Base-by-base conservation (phyloP, 2,329 filamentous ascomycete species). In the Fusarium sp. region DNA sequence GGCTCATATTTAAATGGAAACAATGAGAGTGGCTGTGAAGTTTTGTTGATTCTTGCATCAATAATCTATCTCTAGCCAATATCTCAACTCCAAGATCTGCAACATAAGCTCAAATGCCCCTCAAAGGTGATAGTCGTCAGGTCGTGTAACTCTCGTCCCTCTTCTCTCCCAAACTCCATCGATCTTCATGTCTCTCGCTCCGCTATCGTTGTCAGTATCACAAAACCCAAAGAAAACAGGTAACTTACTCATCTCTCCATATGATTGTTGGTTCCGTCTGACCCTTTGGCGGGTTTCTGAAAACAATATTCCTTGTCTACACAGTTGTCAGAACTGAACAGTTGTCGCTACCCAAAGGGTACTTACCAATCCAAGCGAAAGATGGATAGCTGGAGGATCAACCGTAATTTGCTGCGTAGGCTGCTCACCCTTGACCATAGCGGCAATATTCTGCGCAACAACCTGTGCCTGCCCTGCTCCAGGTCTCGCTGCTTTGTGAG, bases 271-370 rank as follows among this genome's bases (percentile, higher is more conserved):
- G 72, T 15, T 74, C 72, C 4, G 64, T 65, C 33, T 58, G 39
- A 1, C 70, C 72, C 8, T 66, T 63, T 11, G 42, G 45, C 1
- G 72, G 72, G 7, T 74, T 74, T 42, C 72, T 51, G 23, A 74
- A 74, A 15, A 74, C 70, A 36, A 74, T 74, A 2, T 72, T 74
- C 52, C 63, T 73, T 11, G 63, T 73, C 71, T 73, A 11, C 4
- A 1, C 0, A 4, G 4, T 6, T 3, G 18, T 63, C 23, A n/a
- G n/a, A n/a, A n/a, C n/a, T n/a, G n/a, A n/a, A n/a, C n/a, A 69
- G 59, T 5, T 21, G 4, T 5, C 3, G 7, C 15, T 9, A 0
- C 7, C 3, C 1, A 1, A 3, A 17, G 2, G 3, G 15, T 11
- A 36, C 70, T 25, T 61, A 74, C 70, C 54, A 74, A n/a, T 25